phyloP scores from a whole-genome alignment of 2,329 filamentous ascomycete species.

The Fusarium robinianum region DNA sequence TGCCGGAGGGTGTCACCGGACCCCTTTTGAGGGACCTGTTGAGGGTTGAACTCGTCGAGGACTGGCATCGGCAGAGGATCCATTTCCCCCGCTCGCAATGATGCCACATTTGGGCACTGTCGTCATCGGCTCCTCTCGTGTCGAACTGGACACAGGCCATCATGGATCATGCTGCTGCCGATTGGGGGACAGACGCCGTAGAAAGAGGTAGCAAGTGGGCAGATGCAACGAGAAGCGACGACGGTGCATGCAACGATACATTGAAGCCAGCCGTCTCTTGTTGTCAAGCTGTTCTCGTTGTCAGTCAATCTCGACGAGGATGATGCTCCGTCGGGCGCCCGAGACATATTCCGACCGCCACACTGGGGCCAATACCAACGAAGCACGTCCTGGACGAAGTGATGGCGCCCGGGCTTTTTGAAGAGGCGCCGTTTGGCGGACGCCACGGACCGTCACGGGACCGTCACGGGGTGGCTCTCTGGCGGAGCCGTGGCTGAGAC shows the following conservation, averaged over 20 bases:
- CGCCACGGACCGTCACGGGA: slow-evolving; percentile 33
- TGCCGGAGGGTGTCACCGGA: slow-evolving; percentile 26
- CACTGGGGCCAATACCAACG: slow-evolving; percentile 2
- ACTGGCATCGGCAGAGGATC: slow-evolving; percentile 6
- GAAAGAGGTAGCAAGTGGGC: neutral
- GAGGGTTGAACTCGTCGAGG: slow-evolving; percentile 16
- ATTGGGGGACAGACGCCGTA: too few species aligned
- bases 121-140: slow-evolving; percentile 11
- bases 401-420: slow-evolving; percentile 4
- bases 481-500: slow-evolving; percentile 18
- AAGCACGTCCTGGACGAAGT: too few species aligned
- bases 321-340: neutral
- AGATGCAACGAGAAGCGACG: slow-evolving; percentile 1
- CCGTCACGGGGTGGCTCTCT: slow-evolving; percentile 25
- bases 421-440: slow-evolving; percentile 21
- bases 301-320: slow-evolving; percentile 8
- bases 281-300: slow-evolving; percentile 10
- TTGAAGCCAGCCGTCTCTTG: slow-evolving; percentile 2
- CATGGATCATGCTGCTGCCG: slow-evolving; percentile 1
- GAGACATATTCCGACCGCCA: slow-evolving; percentile 11
- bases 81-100: slow-evolving; percentile 16
- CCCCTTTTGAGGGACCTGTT: slow-evolving; percentile 12
- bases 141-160: neutral
- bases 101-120: slow-evolving; percentile 20
- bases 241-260: slow-evolving; percentile 1